Conservation (phyloP, 306 rosid genomes). For the Albizia julibrissin region DNA sequence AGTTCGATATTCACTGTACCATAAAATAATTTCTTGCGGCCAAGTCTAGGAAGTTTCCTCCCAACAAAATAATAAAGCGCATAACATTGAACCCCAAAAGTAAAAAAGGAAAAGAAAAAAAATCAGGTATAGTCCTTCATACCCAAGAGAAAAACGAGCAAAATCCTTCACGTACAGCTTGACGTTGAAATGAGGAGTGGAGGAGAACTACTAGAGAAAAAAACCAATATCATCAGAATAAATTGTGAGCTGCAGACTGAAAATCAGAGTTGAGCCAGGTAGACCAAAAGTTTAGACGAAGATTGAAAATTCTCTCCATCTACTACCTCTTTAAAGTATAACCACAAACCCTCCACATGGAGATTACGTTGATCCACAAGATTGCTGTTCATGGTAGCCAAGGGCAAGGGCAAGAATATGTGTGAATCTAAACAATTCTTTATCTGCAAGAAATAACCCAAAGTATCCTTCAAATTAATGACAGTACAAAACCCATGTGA, state of each 20-base stretch:
- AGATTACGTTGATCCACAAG: conserved; percentile 24
- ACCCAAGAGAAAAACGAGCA: not conserved
- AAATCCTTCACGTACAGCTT: conserved; percentile 20
- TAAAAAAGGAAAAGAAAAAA: conserved; percentile 32
- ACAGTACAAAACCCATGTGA: conserved; percentile 4
- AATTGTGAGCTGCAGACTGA: conserved; percentile 35
- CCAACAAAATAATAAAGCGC: conserved; percentile 22
- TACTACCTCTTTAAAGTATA: conserved; percentile 28
- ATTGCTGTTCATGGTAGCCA: conserved; percentile 28
- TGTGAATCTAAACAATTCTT: conserved; percentile 36
- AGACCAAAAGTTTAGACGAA: conserved; percentile 27
- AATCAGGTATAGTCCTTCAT: conserved; percentile 1
- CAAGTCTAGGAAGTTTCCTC: conserved; percentile 11
- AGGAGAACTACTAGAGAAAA: conserved; percentile 27
- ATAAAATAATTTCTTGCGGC: conserved; percentile 4
- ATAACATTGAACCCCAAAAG: conserved; percentile 10
- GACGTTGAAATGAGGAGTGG: conserved; percentile 25
- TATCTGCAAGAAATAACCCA: conserved; percentile 50
- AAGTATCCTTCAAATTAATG: conserved; percentile 24
- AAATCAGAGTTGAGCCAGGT: conserved; percentile 28
- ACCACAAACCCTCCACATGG: conserved; percentile 30
- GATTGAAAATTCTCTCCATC: conserved; percentile 33
- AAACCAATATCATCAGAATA: conserved; percentile 34
- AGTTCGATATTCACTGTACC: not conserved
- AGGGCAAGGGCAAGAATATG: conserved; percentile 31